Evolutionary conservation across 345 rosid species (phyloP), one percentile per base, ranked within the genome.

Genomic region (Euphorbia lathyris): DNA sequence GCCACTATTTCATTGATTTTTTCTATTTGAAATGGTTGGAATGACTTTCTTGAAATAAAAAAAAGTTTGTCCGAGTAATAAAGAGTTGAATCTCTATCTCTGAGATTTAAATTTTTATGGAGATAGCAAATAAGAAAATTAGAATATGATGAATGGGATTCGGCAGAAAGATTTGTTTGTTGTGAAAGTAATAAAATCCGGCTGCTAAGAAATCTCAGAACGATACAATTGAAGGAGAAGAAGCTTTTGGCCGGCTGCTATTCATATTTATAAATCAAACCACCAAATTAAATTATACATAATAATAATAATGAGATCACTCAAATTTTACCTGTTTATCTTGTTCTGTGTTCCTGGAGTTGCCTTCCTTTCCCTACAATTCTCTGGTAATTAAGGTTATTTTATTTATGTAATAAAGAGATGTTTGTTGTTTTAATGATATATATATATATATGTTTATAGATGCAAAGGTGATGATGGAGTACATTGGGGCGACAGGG

Each of bases 381-480:
- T 36, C 50, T 48, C 36, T 17, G 67, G 74, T 62, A 71, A 16
- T 3, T 3, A 30, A 2, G 4, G 4, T 10, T 20, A 9, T 40
- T 38, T n/a, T 1, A 20, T 19, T 7, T 42, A 23, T 3, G 20
- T 23, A 1, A 20, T 12, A 13, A 2, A 16, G 0, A 0, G 5
- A 17, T 48, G 1, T 48, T 48, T 48, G 8, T 42, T 42, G 17
- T 66, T 1, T 38, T 25, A 7, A 45, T 68, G 22, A n/a, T n/a
- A n/a, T n/a, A n/a, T n/a, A n/a, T n/a, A n/a, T n/a, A n/a, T n/a
- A n/a, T n/a, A n/a, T n/a, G n/a, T n/a, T 23, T 4, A 1, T 36
- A 60, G 89, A 77, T 67, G 83, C 82, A 23, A 83, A 83, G 69
- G 87, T 85, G 73, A 84, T 88, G 86, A 83, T 88, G 88, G 90